phyloP scores from a whole-genome alignment of 2,329 filamentous ascomycete species.

The Furcasterigmium sp. region DNA sequence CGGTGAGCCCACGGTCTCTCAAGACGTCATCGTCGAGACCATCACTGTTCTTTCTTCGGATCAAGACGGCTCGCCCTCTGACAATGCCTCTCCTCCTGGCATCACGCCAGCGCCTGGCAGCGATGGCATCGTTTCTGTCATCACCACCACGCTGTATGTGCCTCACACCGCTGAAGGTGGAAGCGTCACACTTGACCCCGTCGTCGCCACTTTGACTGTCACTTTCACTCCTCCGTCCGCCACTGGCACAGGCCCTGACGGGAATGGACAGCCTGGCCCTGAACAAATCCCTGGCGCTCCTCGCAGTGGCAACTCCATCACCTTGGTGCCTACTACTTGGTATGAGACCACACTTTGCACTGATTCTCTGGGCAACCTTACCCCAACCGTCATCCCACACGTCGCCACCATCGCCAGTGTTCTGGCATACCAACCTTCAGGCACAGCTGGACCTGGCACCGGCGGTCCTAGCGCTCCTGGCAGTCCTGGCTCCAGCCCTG shows the following conservation, averaged over 20 bases:
- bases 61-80: neutral
- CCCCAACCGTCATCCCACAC: neutral
- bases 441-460: neutral
- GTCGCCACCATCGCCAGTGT: conserved; percentile 1
- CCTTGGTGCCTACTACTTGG: conserved; percentile 1
- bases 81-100: neutral
- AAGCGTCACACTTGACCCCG: conserved; percentile 6
- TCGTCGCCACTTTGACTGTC: conserved; percentile 20
- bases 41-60: neutral
- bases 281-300: neutral
- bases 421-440: neutral
- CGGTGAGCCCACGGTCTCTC: neutral
- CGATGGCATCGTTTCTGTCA: conserved; percentile 2
- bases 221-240: conserved; percentile 10
- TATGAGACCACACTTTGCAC: conserved; percentile 1
- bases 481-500: too few species aligned
- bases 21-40: neutral
- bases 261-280: too few species aligned
- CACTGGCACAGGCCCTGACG: neutral
- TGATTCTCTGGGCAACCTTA: neutral
- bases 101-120: neutral
- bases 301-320: neutral
- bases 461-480: too few species aligned
- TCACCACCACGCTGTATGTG: conserved; percentile 11
- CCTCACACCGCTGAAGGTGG: conserved; percentile 4